Evolutionary conservation across 352 stramenopile genomes (phyloP).

Genomic region (Pythium chondricola): DNA sequence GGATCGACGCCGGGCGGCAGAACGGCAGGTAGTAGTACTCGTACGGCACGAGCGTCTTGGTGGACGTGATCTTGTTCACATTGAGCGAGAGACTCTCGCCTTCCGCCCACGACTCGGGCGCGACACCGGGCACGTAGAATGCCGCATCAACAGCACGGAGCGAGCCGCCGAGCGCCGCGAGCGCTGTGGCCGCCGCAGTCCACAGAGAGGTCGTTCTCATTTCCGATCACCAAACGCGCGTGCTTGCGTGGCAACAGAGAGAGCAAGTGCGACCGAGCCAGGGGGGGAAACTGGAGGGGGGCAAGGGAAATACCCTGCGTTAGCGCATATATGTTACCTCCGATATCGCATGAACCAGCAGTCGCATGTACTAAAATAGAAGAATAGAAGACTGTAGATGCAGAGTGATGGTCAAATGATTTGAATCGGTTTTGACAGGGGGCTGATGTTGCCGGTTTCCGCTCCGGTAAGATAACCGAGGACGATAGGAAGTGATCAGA

Average conservation of each 20-base stretch:
- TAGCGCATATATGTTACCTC: conserved; percentile 1
- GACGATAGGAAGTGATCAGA: neutral
- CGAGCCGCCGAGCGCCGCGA: conserved; percentile 1
- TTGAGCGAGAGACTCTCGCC: conserved; percentile 89
- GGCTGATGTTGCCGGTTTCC: no score
- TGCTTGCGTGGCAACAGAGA: no score
- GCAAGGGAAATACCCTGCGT: neutral
- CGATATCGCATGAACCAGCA: no score
- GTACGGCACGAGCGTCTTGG: conserved; percentile 97
- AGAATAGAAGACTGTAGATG: neutral
- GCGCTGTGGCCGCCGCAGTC: conserved; percentile 2
- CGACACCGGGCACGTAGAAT: conserved; percentile 84
- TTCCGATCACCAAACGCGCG: no score
- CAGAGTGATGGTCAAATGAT: conserved; percentile 15
- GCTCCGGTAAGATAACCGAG: conserved; percentile 8
- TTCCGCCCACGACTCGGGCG: conserved; percentile 75
- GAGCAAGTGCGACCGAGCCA: conserved; percentile 6
- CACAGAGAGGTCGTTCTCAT: no score
- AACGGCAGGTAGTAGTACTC: conserved; percentile 98
- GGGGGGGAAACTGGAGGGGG: neutral
- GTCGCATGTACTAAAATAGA: no score
- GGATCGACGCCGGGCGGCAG: conserved; percentile 79
- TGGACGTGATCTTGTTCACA: conserved; percentile 98
- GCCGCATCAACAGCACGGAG: conserved; percentile 32
- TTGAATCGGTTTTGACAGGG: neutral